Percentiles rank a stretch among this genome's conserved stretches.
These are phyloP conservation scores for Lithospermum erythrorhizon DNA, from an alignment of 257 asterid species.

Conservation along the genomic window DNA sequence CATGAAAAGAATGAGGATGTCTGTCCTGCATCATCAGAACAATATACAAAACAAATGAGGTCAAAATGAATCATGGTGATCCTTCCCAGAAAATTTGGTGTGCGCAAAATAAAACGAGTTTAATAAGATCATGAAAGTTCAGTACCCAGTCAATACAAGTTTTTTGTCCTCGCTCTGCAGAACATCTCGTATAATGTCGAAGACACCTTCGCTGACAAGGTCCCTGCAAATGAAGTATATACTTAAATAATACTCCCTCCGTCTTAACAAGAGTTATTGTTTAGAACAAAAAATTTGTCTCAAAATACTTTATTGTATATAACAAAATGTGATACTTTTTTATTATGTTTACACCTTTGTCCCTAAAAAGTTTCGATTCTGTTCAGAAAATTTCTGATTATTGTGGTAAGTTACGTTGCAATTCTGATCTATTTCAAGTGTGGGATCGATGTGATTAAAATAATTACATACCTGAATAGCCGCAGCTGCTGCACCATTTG, in stretches of 20 bases:
- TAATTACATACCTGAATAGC: constrained; percentile 50
- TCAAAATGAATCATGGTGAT: constrained; percentile 4
- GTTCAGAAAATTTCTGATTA: neutral
- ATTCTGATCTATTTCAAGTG: neutral
- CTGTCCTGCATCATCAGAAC: constrained; percentile 76
- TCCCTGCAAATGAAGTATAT: constrained; percentile 48
- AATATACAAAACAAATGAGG: constrained; percentile 12
- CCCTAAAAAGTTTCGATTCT: too few relatives aligned
- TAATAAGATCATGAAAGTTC: constrained; percentile 16
- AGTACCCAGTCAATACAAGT: constrained; percentile 88
- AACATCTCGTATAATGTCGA: constrained; percentile 66
- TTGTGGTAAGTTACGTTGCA: neutral
- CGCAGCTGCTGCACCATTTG: constrained; percentile 88
- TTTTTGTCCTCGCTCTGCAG: constrained; percentile 72
- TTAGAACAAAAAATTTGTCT: too few relatives aligned
- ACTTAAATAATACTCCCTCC: neutral
- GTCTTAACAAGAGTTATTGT: too few relatives aligned
- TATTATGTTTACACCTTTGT: too few relatives aligned
- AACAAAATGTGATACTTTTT: too few relatives aligned
- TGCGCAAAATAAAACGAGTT: neutral
- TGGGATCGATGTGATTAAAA: neutral
- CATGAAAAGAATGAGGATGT: constrained; percentile 73
- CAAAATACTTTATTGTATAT: too few relatives aligned
- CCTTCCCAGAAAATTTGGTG: neutral
- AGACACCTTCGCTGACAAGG: constrained; percentile 79